Conservation (phyloP, 768 basidiomycete genomes). For the Pulveroboletus sp. region DNA sequence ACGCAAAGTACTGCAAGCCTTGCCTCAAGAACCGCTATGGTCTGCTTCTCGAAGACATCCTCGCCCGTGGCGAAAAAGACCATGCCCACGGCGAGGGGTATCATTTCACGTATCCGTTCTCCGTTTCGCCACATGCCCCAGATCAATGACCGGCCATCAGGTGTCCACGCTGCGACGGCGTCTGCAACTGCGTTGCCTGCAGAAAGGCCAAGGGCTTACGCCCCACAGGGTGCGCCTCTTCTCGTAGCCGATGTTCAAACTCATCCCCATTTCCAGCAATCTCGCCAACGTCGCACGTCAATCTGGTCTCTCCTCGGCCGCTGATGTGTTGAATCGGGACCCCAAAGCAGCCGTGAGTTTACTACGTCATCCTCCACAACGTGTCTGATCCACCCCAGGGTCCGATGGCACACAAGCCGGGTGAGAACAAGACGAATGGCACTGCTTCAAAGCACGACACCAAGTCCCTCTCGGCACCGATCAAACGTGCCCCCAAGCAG, state of each 20-base stretch:
- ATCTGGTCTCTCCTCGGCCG: slow-evolving; percentile 36
- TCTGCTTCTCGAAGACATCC: slow-evolving; percentile 39
- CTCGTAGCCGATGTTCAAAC: slow-evolving; percentile 1
- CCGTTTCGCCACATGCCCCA: slow-evolving; percentile 6
- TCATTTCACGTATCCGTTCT: slow-evolving; percentile 49
- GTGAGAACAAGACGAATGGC: slow-evolving; percentile 18
- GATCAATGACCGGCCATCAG: slow-evolving; percentile 34
- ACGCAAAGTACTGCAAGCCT: slow-evolving; percentile 54
- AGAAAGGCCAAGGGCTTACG: slow-evolving; percentile 59
- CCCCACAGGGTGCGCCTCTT: slow-evolving; percentile 49
- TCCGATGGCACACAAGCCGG: slow-evolving; percentile 25
- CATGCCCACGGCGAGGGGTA: slow-evolving; percentile 36
- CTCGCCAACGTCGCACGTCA: slow-evolving; percentile 36
- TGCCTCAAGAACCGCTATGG: slow-evolving; percentile 71
- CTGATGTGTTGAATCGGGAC: slow-evolving; percentile 34
- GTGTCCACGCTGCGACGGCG: slow-evolving; percentile 64
- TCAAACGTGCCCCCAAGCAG: slow-evolving; percentile 8
- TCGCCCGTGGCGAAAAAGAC: slow-evolving; percentile 32
- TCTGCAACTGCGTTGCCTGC: slow-evolving; percentile 66
- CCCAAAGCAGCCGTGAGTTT: slow-evolving; percentile 30
- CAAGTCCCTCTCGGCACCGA: slow-evolving; percentile 10
- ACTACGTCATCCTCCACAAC: not conserved
- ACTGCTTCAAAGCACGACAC: slow-evolving; percentile 7
- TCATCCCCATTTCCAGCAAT: slow-evolving; percentile 31
- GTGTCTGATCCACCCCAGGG: slow-evolving; percentile 20